Evolutionary conservation across 129 eudicot species (phyloP), one percentile per base, ranked within the genome.

Genomic region (Rutidosis leptorrhynchoides): DNA sequence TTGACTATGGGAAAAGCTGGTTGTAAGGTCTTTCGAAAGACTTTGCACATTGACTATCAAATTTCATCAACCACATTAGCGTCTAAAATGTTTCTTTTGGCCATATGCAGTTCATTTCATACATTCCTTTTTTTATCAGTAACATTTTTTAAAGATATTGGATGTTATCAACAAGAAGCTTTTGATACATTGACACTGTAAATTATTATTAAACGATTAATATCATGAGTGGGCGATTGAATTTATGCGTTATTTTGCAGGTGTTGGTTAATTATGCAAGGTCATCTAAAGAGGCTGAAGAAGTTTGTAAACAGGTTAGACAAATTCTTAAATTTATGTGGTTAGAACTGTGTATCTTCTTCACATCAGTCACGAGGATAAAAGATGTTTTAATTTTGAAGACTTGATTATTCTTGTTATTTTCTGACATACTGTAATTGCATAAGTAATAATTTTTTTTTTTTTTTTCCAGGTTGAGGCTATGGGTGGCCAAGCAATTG

Each of bases 251-350:
- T 30, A 58, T 72, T 19, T 45, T 69, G 76, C 82, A 88, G 98
- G 99, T 88, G 79, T 81, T 92, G 71, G 97, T 94, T 57, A 94
- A 89, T 71, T 94, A 94, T 77, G 88, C 99, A 59, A 94, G 99
- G 88, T 94, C 99, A 46, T 86, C 97, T 37, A 86, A 89, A 82
- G 99, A 94, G 67, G 99, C 99, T 48, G 99, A 94, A 77, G 97
- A 94, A 84, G 99, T 94, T 70, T 87, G 89, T 51, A 86, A 85
- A 79, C 86, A 86, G 96, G 96, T 93, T 1, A 10, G 14, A n/a
- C 73, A 27, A 7, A 9, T 58, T 29, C 51, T 51, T 35, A 10
- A 14, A 4, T 33, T 1, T 57, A n/a, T 6, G 8, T 58, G 5
- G 20, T 12, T 58, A 4, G 16, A 24, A 58, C 63, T 24, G 33